phyloP scores from a whole-genome alignment of 129 eudicot species.

The Oenanthe sinensis region DNA sequence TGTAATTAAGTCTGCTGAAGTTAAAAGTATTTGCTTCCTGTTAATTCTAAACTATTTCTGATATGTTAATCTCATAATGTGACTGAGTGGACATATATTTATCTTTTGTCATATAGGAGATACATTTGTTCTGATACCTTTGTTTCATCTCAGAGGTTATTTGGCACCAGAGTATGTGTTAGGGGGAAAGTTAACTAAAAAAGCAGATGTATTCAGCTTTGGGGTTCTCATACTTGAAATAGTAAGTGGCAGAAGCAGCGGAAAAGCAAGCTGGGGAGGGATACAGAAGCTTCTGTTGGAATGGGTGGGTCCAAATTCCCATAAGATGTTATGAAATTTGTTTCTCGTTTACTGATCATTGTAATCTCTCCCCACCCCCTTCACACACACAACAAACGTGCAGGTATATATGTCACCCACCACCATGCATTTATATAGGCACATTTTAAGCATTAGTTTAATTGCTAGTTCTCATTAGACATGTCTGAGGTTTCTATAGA shows the following conservation, averaged over 20 bases:
- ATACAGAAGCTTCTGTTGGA: conserved; percentile 49
- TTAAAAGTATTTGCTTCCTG: not conserved
- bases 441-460: not conserved
- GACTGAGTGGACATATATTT: not conserved
- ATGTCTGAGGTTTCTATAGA: not conserved
- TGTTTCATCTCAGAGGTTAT: conserved; percentile 57
- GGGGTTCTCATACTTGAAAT: conserved; percentile 81
- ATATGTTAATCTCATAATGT: not conserved
- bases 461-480: not conserved
- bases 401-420: not conserved
- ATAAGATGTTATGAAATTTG: not conserved
- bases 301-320: conserved; percentile 48
- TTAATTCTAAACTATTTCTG: not conserved
- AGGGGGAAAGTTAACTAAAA: conserved; percentile 76
- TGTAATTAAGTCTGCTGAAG: not conserved
- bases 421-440: not conserved
- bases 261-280: conserved; percentile 45
- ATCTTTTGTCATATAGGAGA: not conserved
- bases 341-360: not conserved
- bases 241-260: conserved; percentile 67
- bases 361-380: not conserved
- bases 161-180: conserved; percentile 89
- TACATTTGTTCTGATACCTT: not conserved
- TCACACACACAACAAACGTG: not conserved
- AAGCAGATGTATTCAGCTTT: conserved; percentile 93